Conservation (phyloP, 2,329 filamentous ascomycete species). For the Pyricularia sp. region DNA sequence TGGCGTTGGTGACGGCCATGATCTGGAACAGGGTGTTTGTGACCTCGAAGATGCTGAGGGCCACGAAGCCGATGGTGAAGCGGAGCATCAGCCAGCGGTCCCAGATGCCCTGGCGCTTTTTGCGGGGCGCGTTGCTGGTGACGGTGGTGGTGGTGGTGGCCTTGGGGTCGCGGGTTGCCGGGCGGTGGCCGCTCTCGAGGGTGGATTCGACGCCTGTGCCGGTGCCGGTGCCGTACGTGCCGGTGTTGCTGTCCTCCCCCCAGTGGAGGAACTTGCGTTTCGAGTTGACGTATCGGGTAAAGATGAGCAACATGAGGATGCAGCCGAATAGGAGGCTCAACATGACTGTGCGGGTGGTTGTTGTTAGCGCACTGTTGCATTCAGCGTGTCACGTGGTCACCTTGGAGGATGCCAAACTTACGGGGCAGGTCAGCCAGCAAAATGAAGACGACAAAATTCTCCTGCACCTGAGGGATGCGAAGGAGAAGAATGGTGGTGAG, state of each 20-base stretch:
- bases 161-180: background rate
- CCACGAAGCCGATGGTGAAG: slow-evolving; percentile 16
- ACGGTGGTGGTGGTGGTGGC: background rate
- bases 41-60: slow-evolving; percentile 16
- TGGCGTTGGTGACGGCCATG: slow-evolving; percentile 12
- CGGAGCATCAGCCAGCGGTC: slow-evolving; percentile 19
- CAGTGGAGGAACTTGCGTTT: slow-evolving; percentile 16
- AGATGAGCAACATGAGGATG: slow-evolving; percentile 15
- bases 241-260: slow-evolving; percentile 6
- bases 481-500: slow-evolving; percentile 12
- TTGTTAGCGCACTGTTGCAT: background rate
- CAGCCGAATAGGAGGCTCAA: slow-evolving; percentile 15
- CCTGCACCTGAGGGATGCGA: slow-evolving; percentile 9
- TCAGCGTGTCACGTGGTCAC: too few species aligned
- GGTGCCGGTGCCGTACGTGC: slow-evolving; percentile 6
- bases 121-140: background rate
- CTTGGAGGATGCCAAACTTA: slow-evolving; percentile 3
- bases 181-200: background rate
- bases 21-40: slow-evolving; percentile 18
- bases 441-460: slow-evolving; percentile 9
- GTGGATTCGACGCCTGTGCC: background rate
- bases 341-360: slow-evolving; percentile 9
- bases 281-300: slow-evolving; percentile 13
- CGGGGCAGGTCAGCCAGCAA: slow-evolving; percentile 14
- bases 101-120: slow-evolving; percentile 12